Base-by-base conservation (phyloP, 345 rosid species). In the Angophora floribunda region DNA sequence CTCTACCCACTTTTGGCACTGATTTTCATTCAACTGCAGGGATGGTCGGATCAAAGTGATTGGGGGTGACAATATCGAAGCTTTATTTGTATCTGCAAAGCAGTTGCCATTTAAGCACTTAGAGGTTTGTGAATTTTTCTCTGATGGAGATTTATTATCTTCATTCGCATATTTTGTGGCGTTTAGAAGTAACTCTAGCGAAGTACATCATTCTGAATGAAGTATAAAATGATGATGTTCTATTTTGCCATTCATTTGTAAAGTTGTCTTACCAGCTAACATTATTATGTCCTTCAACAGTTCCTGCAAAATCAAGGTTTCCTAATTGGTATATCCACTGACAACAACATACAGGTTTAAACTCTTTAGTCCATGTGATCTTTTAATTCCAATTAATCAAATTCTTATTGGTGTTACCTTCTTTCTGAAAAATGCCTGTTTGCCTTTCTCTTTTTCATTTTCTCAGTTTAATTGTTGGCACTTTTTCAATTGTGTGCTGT, bases 11-110 rank as follows among this genome's bases (percentile, higher is more conserved):
- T 57, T n/a, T 85, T 52, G 65, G 30, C 47, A 47, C 26, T 51
- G 16, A 52, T 51, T 32, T 41, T 4, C 87, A 30, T 87, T 50
- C 80, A 9, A 24, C 88, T 86, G 86, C 88, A 98, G 99, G 87
- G 99, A 98, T 92, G 99, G 98, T 70, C 93, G 97, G 91, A 96
- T 98, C 88, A 97, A 97, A 93, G 97, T 98, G 87, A 91, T 97
- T 87, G 99, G 98, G 51, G 96, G 95, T 45, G 94, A 95, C 89
- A 92, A 94, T 86, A 92, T 97, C 9, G 99, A 98, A 93, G 99
- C 92, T 28, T 92, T 98, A 91, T 91, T 98, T 88, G 92, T 94
- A 85, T 95, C 98, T 88, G 95, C 96, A 7, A 97, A 94, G 91
- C 94, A 93, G 87, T 87, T 89, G 86, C 97, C 98, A 65, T 94